A percentile compares a stretch with the other conserved stretches of the same genome.
Conservation (phyloP, 768 basidiomycete species). For the Russula foetens region DNA sequence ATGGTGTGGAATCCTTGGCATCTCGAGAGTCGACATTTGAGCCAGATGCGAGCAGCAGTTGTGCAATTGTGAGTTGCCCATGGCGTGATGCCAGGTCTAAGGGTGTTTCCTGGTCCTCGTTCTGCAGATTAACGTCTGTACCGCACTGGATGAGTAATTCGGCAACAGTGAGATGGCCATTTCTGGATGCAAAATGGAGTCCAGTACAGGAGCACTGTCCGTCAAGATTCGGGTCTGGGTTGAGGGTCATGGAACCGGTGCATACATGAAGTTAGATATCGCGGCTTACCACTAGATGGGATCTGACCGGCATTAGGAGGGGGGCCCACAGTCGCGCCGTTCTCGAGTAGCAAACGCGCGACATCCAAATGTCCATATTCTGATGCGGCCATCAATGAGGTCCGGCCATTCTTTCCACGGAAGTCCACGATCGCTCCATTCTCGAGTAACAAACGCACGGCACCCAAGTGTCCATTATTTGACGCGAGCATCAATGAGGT, state of each 20-base stretch:
- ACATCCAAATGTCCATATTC: background rate
- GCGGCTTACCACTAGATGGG: background rate
- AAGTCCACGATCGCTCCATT: background rate
- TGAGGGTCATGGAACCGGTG: background rate
- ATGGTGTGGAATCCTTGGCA: background rate
- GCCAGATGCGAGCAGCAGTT: background rate
- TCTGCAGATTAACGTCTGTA: background rate
- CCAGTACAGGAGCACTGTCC: too few relatives aligned
- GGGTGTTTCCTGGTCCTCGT: background rate
- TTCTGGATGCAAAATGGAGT: background rate
- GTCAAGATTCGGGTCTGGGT: background rate
- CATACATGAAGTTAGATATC: too few relatives aligned
- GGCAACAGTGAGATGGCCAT: background rate
- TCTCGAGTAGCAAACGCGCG: background rate
- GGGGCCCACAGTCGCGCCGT: background rate
- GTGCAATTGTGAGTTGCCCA: background rate
- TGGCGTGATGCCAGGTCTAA: background rate
- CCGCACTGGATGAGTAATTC: background rate
- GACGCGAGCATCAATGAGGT: background rate
- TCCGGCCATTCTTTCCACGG: background rate
- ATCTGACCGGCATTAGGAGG: too few relatives aligned
- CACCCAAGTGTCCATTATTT: background rate
- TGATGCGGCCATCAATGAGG: background rate
- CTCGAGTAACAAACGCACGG: background rate
- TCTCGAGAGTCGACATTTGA: background rate